phyloP scores from a whole-genome alignment of 1,139 yeast species.

The Yamadazyma sp. region DNA sequence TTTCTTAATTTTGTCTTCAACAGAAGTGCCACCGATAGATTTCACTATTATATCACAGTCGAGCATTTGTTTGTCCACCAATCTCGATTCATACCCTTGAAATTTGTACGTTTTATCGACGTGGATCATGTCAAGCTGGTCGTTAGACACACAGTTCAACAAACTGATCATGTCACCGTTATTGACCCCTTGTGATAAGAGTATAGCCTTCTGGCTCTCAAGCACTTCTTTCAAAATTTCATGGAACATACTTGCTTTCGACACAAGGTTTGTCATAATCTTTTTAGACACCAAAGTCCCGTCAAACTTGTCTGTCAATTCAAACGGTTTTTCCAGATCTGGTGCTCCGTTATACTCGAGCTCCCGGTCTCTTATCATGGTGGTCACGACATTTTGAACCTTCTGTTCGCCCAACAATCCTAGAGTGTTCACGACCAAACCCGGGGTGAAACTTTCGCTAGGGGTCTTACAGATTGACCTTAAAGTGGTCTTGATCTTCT shows the following conservation, averaged over 20 bases:
- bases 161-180: conserved; percentile 59
- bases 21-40: conserved; percentile 6
- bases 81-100: conserved; percentile 61
- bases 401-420: conserved; percentile 37
- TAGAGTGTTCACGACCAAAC: conserved; percentile 44
- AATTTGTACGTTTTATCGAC: conserved; percentile 52
- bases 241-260: conserved; percentile 46
- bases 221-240: conserved; percentile 37
- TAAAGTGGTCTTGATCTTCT: conserved; percentile 23
- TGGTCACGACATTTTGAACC: conserved; percentile 51
- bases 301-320: conserved; percentile 57
- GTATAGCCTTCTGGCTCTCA: conserved; percentile 47
- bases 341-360: conserved; percentile 50
- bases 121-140: conserved; percentile 43
- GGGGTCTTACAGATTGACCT: conserved; percentile 66
- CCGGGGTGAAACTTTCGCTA: conserved; percentile 44
- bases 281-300: conserved; percentile 40
- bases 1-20: conserved; percentile 7
- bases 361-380: conserved; percentile 54
- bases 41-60: conserved; percentile 60
- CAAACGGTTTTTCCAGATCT: conserved; percentile 48
- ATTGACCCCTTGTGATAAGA: conserved; percentile 58
- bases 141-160: conserved; percentile 43
- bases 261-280: conserved; percentile 38
- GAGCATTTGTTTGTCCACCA: conserved; percentile 57